Evolutionary conservation across 2,329 filamentous ascomycete species (phyloP).

Genomic region (Calycina herbarum): DNA sequence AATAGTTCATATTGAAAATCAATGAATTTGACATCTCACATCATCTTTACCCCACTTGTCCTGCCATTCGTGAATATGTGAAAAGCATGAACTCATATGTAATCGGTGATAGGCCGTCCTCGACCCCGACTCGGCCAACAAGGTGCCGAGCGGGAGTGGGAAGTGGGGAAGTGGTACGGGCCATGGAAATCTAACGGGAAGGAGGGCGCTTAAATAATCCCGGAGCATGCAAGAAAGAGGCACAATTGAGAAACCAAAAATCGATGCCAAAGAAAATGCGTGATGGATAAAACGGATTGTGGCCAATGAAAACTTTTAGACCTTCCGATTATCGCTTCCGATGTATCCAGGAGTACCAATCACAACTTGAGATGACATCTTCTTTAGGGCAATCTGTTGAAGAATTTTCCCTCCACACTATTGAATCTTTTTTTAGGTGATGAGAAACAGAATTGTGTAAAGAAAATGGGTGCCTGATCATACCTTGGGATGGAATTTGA

Average conservation of each 20-base stretch:
- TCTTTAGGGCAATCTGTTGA: not conserved
- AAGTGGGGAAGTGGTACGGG: not conserved
- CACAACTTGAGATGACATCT: not conserved
- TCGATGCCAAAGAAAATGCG: not conserved
- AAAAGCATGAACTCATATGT: not conserved
- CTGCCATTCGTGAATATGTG: not conserved
- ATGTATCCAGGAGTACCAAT: not conserved
- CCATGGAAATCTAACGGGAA: not conserved
- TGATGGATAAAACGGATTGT: not conserved
- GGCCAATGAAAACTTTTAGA: not conserved
- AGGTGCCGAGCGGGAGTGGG: not conserved
- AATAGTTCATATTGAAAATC: not conserved
- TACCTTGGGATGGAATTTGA: not conserved
- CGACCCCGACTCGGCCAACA: not conserved
- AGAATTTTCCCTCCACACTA: not conserved
- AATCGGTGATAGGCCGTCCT: too few relatives aligned
- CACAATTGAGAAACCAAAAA: not conserved
- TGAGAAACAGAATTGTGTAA: not conserved
- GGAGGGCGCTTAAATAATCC: not conserved
- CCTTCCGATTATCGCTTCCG: not conserved
- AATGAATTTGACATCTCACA: not conserved
- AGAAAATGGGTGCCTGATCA: slow-evolving; percentile 4
- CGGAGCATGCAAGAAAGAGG: slow-evolving; percentile 1
- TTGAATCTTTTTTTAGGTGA: not conserved
- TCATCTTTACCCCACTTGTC: not conserved